Percentiles rank a stretch among this genome's conserved stretches.
These are phyloP conservation scores for Sistotremastrum suecicum DNA, from an alignment of 768 basidiomycete species.

Conservation along the genomic window DNA sequence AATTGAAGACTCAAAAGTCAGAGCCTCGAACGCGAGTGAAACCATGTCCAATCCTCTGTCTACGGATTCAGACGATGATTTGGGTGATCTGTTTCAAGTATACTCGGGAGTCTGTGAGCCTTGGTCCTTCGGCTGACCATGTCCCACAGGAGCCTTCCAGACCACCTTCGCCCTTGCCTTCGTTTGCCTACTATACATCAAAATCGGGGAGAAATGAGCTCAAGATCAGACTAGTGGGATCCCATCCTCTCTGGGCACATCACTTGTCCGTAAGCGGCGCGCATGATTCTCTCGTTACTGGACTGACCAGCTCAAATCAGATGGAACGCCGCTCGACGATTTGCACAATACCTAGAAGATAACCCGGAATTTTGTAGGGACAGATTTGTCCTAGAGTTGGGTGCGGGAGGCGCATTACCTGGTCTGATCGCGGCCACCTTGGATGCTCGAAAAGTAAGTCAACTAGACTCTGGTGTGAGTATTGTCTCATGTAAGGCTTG, in stretches of 20 bases:
- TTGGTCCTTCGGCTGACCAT: background rate
- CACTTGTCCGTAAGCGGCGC: slow-evolving; percentile 37
- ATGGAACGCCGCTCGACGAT: slow-evolving; percentile 68
- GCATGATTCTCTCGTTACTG: background rate
- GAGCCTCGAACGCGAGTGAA: too few species aligned
- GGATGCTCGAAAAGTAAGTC: slow-evolving; percentile 51
- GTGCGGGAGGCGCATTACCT: slow-evolving; percentile 87
- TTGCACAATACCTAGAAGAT: slow-evolving; percentile 56
- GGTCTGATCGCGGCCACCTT: slow-evolving; percentile 60
- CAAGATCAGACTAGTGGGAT: slow-evolving; percentile 57
- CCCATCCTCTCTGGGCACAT: slow-evolving; percentile 74
- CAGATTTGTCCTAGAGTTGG: slow-evolving; percentile 65
- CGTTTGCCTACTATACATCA: slow-evolving; percentile 9
- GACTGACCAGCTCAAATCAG: slow-evolving; percentile 19
- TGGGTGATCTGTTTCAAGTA: too few species aligned
- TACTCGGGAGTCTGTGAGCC: too few species aligned
- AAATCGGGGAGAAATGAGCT: slow-evolving; percentile 24
- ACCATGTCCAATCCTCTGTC: too few species aligned
- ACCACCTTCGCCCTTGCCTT: slow-evolving; percentile 11
- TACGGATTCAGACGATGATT: too few species aligned
- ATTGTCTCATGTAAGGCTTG: background rate
- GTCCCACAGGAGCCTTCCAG: slow-evolving; percentile 9
- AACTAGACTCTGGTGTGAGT: background rate
- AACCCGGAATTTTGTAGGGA: slow-evolving; percentile 31
- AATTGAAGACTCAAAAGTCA: too few species aligned